Percentiles rank a stretch among this genome's conserved stretches.
Evolutionary conservation across 169 alveolate genomes (phyloP).

Genomic region (Babesia ovis): DNA sequence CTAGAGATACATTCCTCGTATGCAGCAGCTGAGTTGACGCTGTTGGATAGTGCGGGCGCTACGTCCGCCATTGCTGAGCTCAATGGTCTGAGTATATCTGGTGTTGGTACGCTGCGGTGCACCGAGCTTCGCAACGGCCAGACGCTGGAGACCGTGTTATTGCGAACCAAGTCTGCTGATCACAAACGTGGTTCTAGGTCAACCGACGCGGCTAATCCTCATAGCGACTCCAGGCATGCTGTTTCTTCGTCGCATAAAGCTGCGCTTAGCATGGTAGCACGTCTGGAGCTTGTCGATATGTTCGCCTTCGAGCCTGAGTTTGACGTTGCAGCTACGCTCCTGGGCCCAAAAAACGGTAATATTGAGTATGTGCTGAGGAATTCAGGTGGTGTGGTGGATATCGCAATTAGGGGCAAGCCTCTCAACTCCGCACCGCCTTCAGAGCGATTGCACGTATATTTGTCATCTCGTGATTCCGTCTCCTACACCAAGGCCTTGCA

Average conservation of each 20-base stretch:
- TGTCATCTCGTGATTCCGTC: conserved; percentile 66
- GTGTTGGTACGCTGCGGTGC: conserved; percentile 61
- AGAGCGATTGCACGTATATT: conserved; percentile 77
- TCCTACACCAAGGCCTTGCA: conserved; percentile 73
- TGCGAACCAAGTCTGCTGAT: conserved; percentile 9
- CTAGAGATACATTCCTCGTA: conserved; percentile 12
- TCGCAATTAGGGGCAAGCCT: conserved; percentile 80
- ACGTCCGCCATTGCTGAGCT: conserved; percentile 30
- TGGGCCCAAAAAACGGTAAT: conserved; percentile 78
- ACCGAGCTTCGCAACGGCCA: conserved; percentile 44
- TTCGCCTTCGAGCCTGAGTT: conserved; percentile 82
- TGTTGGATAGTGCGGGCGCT: conserved; percentile 8
- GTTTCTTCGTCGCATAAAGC: not conserved
- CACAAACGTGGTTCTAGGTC: not conserved
- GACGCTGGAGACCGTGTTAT: conserved; percentile 16
- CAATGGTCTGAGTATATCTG: conserved; percentile 37
- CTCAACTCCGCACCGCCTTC: conserved; percentile 78
- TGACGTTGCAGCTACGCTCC: conserved; percentile 73
- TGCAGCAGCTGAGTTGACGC: conserved; percentile 63
- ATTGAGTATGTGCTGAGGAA: conserved; percentile 76
- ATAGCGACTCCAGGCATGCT: not conserved
- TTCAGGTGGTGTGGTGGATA: conserved; percentile 72
- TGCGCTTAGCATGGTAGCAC: conserved; percentile 31
- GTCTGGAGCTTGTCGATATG: conserved; percentile 81
- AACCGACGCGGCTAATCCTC: not conserved